Evolutionary conservation across 306 rosid genomes (phyloP).

Genomic region (Oemleria cerasiformis): DNA sequence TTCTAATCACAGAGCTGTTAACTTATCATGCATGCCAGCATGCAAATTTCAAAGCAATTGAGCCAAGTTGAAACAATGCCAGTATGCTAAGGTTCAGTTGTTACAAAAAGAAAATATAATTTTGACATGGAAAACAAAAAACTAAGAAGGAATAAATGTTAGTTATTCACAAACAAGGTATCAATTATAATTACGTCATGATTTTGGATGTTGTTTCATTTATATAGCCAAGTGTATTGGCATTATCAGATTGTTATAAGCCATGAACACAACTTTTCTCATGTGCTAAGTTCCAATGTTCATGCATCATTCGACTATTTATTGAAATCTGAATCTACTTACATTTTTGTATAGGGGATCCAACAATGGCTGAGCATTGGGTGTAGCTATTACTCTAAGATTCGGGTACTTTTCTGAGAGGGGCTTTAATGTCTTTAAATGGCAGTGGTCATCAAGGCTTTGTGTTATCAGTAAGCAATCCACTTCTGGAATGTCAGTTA

Average conservation of each 20-base stretch:
- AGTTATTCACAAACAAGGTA: too few relatives aligned
- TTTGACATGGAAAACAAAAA: neutral
- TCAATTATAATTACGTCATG: too few relatives aligned
- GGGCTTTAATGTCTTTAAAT: constrained; percentile 79
- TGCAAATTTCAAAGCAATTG: neutral
- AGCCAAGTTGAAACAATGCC: constrained; percentile 3
- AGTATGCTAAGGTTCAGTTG: neutral
- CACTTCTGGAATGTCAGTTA: constrained; percentile 82
- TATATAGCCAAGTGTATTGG: too few relatives aligned
- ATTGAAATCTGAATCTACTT: too few relatives aligned
- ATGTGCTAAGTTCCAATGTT: too few relatives aligned
- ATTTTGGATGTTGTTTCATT: too few relatives aligned
- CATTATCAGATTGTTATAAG: too few relatives aligned
- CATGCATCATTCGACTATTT: too few relatives aligned
- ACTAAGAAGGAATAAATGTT: neutral
- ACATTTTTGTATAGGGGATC: too few relatives aligned
- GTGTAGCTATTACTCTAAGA: constrained; percentile 69
- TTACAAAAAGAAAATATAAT: neutral
- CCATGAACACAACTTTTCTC: too few relatives aligned
- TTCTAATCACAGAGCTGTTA: too few relatives aligned
- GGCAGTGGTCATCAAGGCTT: constrained; percentile 95
- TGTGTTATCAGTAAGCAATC: constrained; percentile 80
- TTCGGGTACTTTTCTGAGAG: constrained; percentile 66
- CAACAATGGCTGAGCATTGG: constrained; percentile 50
- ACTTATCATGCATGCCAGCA: neutral